Percentiles rank a stretch among this genome's conserved stretches.
phyloP scores from a whole-genome alignment of 768 basidiomycete species.

The Lyophyllum shimeji region DNA sequence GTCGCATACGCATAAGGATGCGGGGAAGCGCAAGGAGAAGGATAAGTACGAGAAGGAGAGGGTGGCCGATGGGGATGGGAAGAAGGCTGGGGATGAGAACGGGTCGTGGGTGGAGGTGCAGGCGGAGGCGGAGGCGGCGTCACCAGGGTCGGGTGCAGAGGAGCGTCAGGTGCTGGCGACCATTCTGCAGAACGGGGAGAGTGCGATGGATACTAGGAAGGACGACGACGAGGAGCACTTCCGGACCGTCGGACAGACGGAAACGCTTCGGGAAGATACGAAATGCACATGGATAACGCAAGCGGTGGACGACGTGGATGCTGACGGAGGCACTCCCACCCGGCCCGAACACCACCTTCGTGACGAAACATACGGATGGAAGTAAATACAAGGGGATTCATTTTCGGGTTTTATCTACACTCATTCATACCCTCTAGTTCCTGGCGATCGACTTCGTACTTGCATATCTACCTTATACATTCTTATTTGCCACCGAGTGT shows the following conservation, averaged over 20 bases:
- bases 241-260: constrained; percentile 24
- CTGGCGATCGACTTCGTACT: constrained; percentile 1
- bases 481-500: background rate
- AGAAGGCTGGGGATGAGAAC: constrained; percentile 2
- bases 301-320: constrained; percentile 1
- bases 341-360: background rate
- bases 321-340: background rate
- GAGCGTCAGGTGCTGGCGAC: constrained; percentile 2
- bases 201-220: constrained; percentile 23
- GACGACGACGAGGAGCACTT: constrained; percentile 27
- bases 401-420: constrained; percentile 4
- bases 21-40: constrained; percentile 18
- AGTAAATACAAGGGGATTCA: background rate
- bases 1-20: constrained; percentile 37
- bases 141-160: constrained; percentile 1
- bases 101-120: background rate
- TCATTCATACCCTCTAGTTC: constrained; percentile 8
- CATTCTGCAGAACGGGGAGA: constrained; percentile 6
- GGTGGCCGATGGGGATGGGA: constrained; percentile 8
- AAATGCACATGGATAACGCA: constrained; percentile 18
- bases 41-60: constrained; percentile 15
- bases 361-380: constrained; percentile 4
- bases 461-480: constrained; percentile 10
- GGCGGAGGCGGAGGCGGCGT: no score
- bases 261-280: constrained; percentile 25